These are phyloP conservation scores for Glonium stellatum DNA, from an alignment of 495 filamentous ascomycete genomes.

Conservation along the genomic window DNA sequence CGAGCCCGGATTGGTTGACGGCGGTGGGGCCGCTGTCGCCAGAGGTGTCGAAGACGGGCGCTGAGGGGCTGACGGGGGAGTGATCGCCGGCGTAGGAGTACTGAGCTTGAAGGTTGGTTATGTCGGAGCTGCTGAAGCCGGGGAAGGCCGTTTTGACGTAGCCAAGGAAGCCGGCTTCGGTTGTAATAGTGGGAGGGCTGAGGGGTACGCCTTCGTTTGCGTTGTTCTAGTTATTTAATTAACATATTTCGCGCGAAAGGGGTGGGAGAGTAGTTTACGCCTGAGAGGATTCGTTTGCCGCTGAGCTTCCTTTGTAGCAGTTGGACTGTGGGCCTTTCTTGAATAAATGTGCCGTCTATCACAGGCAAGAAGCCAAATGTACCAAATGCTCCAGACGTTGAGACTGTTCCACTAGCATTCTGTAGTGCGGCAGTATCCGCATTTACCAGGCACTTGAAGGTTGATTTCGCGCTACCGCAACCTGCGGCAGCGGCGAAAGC, in stretches of 20 bases:
- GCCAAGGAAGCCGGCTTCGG: conserved; percentile 14
- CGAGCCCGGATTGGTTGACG: conserved; percentile 24
- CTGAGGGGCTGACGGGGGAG: conserved; percentile 7
- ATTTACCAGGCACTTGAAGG: not conserved
- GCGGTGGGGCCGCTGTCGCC: conserved; percentile 16
- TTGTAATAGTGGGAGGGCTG: conserved; percentile 12
- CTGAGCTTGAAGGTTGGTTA: conserved; percentile 15
- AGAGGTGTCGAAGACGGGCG: conserved; percentile 18
- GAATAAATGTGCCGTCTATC: not conserved
- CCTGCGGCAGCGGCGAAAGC: not conserved
- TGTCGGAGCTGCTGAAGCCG: conserved; percentile 13
- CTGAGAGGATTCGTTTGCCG: not conserved
- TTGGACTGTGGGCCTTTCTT: not conserved
- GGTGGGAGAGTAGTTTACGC: not conserved
- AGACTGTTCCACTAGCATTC: conserved; percentile 1
- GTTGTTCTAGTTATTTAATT: conserved; percentile 19
- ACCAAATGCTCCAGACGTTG: conserved; percentile 1
- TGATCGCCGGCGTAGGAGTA: conserved; percentile 19
- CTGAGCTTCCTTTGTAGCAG: not conserved
- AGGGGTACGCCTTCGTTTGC: conserved; percentile 34
- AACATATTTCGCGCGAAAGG: not conserved
- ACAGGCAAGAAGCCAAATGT: conserved; percentile 2
- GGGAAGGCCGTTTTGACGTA: conserved; percentile 26
- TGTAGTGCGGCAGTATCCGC: not conserved
- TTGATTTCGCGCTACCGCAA: not conserved